Conservation (phyloP, 1,284 basidiomycete species). For the Tylopilus sp. region DNA sequence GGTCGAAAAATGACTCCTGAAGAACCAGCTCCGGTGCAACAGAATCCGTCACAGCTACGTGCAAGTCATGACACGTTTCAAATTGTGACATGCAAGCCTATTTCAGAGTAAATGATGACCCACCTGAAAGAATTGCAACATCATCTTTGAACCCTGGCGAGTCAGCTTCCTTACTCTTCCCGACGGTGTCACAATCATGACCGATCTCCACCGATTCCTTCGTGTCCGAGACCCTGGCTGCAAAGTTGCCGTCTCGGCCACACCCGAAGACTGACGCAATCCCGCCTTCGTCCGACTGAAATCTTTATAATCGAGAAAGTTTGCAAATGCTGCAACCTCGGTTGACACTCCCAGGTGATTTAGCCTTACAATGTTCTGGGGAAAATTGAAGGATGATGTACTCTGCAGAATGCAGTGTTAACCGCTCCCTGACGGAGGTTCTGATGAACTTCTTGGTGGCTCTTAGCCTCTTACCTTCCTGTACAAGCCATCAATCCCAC, state of each 20-base stretch:
- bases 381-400: conserved; percentile 77
- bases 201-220: conserved; percentile 92
- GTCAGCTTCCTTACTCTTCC: conserved; percentile 72
- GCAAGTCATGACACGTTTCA: conserved; percentile 76
- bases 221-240: conserved; percentile 80
- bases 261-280: conserved; percentile 81
- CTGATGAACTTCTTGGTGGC: background rate
- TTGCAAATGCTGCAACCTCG: too few relatives aligned
- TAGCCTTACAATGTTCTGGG: conserved; percentile 57
- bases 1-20: conserved; percentile 79
- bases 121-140: conserved; percentile 81
- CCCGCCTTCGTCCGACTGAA: conserved; percentile 82
- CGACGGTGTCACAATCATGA: conserved; percentile 75
- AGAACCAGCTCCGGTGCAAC: conserved; percentile 84
- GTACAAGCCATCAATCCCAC: conserved; percentile 67
- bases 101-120: conserved; percentile 15
- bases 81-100: conserved; percentile 9
- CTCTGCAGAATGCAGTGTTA: conserved; percentile 56
- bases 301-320: too few relatives aligned
- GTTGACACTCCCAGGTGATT: conserved; percentile 84
- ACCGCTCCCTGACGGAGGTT: background rate
- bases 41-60: conserved; percentile 81
- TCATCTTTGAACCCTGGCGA: conserved; percentile 76
- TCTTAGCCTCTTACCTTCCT: conserved; percentile 64
- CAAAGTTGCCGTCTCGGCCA: conserved; percentile 78